Evolutionary conservation across 345 rosid species (phyloP), one percentile per base, ranked within the genome.

Genomic region (Hibiscus trionum): DNA sequence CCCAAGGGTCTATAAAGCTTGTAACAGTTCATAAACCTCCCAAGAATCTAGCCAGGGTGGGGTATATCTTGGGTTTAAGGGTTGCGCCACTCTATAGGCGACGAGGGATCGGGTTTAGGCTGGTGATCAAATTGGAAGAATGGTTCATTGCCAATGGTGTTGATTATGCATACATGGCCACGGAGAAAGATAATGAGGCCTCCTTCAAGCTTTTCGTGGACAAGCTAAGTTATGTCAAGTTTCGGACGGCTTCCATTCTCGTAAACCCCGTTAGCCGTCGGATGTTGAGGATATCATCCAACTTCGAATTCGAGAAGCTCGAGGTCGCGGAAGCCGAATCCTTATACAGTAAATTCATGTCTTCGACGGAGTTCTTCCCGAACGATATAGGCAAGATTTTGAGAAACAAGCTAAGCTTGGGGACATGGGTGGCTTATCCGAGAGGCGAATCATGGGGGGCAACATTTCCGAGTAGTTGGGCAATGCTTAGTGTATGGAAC

Each of bases 401-500:
- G 65, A 75, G 82, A 56, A 87, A 87, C 84, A 84, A 80, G 82
- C 79, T 88, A 24, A 89, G 86, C 62, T 68, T 89, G 11, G 97
- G 97, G 29, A 91, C 97, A 17, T 91, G 93, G 90, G 79, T 86
- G 77, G 91, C 91, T 56, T 84, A 78, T 69, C 86, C 80, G 6
- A 78, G 73, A 47, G 84, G 80, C 1, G 77, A 83, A 60, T 11
- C 69, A 46, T 64, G 75, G 77, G 75, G 78, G 24, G 46, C 16
- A 58, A 15, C 77, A 17, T 21, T 56, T 49, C 84, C 85, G 14
- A 73, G 69, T 10, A 82, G 79, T 69, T 91, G 96, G 97, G 97
- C 96, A 39, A 82, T 88, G 86, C 71, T 91, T 27, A 91, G 97
- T 67, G 97, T 88, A 11, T 91, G 96, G 97, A 85, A 90, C 72